Evolutionary conservation across 495 filamentous ascomycete species (phyloP).

Genomic region (Aspergillus asperescens): DNA sequence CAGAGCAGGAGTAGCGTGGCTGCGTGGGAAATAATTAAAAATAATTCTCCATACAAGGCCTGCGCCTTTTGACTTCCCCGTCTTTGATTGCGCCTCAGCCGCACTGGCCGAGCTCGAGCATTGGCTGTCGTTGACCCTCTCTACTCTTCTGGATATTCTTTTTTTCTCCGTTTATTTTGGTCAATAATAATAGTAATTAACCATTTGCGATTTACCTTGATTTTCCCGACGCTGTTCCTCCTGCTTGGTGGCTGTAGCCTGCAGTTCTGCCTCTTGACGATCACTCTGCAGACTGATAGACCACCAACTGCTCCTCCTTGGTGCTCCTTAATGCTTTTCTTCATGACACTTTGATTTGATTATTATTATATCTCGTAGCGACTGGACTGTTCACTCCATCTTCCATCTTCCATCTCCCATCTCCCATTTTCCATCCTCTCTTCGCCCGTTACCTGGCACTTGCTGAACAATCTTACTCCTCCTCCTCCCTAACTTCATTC

Average conservation of each 20-base stretch:
- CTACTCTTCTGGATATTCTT: background rate
- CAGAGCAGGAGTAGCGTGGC: background rate
- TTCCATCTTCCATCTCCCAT: too few species aligned
- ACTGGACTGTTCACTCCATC: too few species aligned
- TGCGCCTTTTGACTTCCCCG: constrained; percentile 14
- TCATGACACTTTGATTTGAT: background rate
- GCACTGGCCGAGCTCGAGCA: constrained; percentile 15
- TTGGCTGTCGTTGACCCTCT: too few species aligned
- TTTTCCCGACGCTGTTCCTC: background rate
- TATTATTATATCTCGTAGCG: background rate
- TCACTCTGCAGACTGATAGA: constrained; percentile 20
- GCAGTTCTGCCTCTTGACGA: constrained; percentile 3
- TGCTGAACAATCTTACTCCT: constrained; percentile 1
- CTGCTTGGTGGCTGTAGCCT: constrained; percentile 5
- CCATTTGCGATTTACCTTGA: background rate
- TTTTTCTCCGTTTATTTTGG: too few species aligned
- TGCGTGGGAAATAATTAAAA: constrained; percentile 9
- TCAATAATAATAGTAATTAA: too few species aligned
- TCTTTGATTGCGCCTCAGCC: constrained; percentile 22
- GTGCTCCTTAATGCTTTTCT: too few species aligned
- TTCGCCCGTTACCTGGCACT: too few species aligned
- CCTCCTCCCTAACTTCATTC: too few species aligned
- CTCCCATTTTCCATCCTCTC: too few species aligned
- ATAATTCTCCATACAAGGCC: constrained; percentile 16
- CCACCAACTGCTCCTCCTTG: too few species aligned